Evolutionary conservation across 2,329 filamentous ascomycete species (phyloP).

Genomic region (Fusarium torulosum): DNA sequence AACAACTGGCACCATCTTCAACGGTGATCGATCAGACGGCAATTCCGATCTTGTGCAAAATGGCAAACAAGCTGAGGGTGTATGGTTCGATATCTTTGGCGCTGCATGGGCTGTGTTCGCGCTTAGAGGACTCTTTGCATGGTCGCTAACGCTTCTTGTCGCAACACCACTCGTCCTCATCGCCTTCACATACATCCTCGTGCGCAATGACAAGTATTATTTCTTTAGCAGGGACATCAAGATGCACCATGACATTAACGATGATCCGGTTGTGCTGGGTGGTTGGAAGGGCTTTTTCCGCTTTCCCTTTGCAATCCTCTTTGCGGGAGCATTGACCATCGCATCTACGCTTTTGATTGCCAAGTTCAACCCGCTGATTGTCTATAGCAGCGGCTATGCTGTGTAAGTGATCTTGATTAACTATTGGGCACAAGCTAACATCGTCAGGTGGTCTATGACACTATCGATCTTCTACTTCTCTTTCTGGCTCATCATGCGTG

Average conservation of each 20-base stretch:
- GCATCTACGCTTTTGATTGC: slow-evolving; percentile 80
- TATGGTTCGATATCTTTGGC: slow-evolving; percentile 97
- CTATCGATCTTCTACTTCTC: slow-evolving; percentile 82
- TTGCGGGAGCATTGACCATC: slow-evolving; percentile 76
- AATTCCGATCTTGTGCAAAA: slow-evolving; percentile 73
- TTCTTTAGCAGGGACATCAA: slow-evolving; percentile 76
- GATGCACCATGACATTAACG: slow-evolving; percentile 68
- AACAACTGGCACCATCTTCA: slow-evolving; percentile 75
- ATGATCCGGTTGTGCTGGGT: slow-evolving; percentile 73
- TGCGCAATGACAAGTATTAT: slow-evolving; percentile 85
- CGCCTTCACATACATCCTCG: slow-evolving; percentile 75
- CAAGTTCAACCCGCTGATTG: slow-evolving; percentile 88
- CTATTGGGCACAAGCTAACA: slow-evolving; percentile 31
- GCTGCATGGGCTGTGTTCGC: slow-evolving; percentile 81
- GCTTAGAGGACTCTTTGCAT: slow-evolving; percentile 86
- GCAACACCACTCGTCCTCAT: slow-evolving; percentile 81
- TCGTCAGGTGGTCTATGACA: slow-evolving; percentile 80
- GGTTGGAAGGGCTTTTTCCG: slow-evolving; percentile 88
- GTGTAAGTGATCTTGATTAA: slow-evolving; percentile 61
- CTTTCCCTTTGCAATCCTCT: slow-evolving; percentile 79
- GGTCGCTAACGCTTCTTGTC: slow-evolving; percentile 86
- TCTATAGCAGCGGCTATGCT: slow-evolving; percentile 90
- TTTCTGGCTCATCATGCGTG: slow-evolving; percentile 85
- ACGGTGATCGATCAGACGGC: slow-evolving; percentile 66
- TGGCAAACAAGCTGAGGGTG: slow-evolving; percentile 75